Evolutionary conservation across 2,329 filamentous ascomycete genomes (phyloP).

Genomic region (Cryphonectria carpinicola): DNA sequence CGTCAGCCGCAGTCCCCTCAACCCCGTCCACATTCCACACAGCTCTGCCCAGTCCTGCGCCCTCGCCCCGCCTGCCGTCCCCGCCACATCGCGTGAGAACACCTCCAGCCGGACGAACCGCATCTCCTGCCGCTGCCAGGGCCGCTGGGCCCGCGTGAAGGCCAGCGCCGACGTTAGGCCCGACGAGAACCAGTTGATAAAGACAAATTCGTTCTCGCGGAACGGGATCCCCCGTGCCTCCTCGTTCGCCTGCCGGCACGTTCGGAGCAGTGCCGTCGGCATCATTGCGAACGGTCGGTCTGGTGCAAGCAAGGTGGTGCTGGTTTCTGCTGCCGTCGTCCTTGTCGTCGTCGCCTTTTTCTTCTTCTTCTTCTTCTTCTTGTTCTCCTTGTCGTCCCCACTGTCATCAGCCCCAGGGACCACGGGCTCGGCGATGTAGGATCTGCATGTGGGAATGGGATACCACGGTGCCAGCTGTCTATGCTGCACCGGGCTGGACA

Average conservation of each 20-base stretch:
- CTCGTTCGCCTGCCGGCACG: conserved; percentile 46
- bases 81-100: conserved; percentile 42
- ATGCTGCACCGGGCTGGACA: conserved; percentile 43
- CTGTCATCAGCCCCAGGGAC: conserved; percentile 17
- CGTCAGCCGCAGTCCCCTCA: conserved; percentile 46
- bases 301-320: conserved; percentile 37
- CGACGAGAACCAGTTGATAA: conserved; percentile 50
- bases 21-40: conserved; percentile 42
- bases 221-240: conserved; percentile 49
- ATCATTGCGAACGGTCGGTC: conserved; percentile 44
- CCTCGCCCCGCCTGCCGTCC: conserved; percentile 25
- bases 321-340: not conserved
- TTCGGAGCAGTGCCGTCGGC: conserved; percentile 45
- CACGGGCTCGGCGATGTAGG: conserved; percentile 38
- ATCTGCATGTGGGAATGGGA: conserved; percentile 40
- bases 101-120: conserved; percentile 48
- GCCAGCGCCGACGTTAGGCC: conserved; percentile 47
- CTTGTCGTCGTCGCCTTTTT: not conserved
- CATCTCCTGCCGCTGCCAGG: conserved; percentile 49
- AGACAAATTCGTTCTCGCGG: conserved; percentile 49
- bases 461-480: conserved; percentile 46
- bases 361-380: not conserved
- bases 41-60: conserved; percentile 42
- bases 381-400: not conserved
- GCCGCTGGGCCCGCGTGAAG: conserved; percentile 39